Conservation (phyloP, 2,329 filamentous ascomycete genomes). For the Colletotrichum sp. region DNA sequence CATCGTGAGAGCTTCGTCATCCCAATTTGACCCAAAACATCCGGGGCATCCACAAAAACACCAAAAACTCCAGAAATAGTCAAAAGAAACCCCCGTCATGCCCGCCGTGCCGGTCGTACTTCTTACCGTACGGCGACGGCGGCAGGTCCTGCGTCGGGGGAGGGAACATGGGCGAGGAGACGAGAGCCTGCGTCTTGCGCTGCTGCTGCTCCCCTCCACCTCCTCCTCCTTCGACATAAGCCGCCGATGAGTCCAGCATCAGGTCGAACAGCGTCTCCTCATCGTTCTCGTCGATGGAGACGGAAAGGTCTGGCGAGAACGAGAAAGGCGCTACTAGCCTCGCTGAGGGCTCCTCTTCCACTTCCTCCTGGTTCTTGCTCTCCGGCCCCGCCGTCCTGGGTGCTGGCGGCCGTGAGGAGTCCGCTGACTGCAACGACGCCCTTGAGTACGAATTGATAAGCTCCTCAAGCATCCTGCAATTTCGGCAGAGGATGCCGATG, state of each 20-base stretch:
- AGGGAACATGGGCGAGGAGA: neutral
- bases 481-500: constrained; percentile 11
- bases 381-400: neutral
- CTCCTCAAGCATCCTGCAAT: constrained; percentile 16
- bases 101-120: neutral
- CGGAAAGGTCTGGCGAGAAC: neutral
- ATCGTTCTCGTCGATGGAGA: constrained; percentile 6
- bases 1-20: neutral
- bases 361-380: too few relatives aligned
- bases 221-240: constrained; percentile 6
- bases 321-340: neutral
- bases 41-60: neutral
- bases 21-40: neutral
- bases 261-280: constrained; percentile 17
- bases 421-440: neutral
- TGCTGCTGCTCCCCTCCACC: neutral
- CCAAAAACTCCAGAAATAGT: neutral
- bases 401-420: neutral
- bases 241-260: constrained; percentile 9
- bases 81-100: constrained; percentile 2
- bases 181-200: neutral
- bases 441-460: constrained; percentile 17
- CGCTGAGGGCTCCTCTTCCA: neutral
- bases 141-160: neutral
- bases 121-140: neutral